Base-by-base conservation (phyloP, 2,329 filamentous ascomycete species). In the Lachnellula hyalina region DNA sequence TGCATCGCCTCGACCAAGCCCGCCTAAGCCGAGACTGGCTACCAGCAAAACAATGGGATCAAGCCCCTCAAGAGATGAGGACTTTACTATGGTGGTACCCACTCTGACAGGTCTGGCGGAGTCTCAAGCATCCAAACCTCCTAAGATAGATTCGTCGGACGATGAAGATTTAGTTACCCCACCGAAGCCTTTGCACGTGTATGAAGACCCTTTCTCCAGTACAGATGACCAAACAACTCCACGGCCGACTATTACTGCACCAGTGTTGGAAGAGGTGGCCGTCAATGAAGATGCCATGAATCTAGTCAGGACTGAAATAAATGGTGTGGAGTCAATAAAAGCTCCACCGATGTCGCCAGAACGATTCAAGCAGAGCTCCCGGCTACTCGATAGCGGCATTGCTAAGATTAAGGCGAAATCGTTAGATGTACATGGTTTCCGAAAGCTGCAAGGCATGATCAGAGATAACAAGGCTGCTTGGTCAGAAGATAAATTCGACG, bases 371-470 rank as follows among this genome's bases (percentile, higher is more conserved):
- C 82, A 85, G 61, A 83, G 78, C 63, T 72, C 74, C 7, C 81
- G 85, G 45, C 75, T 92, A 23, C 77, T 93, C 5, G 82, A 86
- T 34, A 91, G 87, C 63, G 89, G 86, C 49, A 88, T 92, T 61
- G 76, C 83, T 50, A 87, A 88, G 60, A 85, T 92, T 62, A 84
- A 84, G 62, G 78, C 81, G 32, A 83, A 83, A 63, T 83, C 83
- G 1, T 79, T 93, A n/a, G 89, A 92, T 66, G 87, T 89, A 3
- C 87, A 91, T 66, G 88, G 88, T 54, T 90, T 92, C 76, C 82
- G 88, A 51, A 88, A 89, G 65, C 75, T 92, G 48, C 88, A 92
- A 69, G 85, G 85, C 40, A 79, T 91, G 60, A 79, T 90, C 56
- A 84, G 86, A 60, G 85, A 87, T 55, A 81, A 78, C 66, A 80